These are phyloP conservation scores for Biancaea sappan DNA, from an alignment of 306 rosid genomes.

Conservation along the genomic window DNA sequence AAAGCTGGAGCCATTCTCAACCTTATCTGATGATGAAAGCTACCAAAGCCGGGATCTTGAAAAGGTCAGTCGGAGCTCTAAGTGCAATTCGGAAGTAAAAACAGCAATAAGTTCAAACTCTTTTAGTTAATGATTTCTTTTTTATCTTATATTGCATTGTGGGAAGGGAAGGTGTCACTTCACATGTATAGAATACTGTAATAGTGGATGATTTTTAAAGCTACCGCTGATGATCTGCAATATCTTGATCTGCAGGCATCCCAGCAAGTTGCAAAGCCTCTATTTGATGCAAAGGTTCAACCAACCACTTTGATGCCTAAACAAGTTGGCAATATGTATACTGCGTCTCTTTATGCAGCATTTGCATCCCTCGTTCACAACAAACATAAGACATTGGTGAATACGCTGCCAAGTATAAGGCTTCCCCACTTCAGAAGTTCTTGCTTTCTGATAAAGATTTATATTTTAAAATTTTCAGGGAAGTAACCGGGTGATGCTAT, in stretches of 20 bases:
- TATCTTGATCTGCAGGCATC: conserved; percentile 56
- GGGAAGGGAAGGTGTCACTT: background rate
- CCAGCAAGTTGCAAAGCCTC: conserved; percentile 89
- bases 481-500: conserved; percentile 73
- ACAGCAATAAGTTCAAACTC: conserved; percentile 8
- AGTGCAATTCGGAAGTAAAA: background rate
- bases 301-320: conserved; percentile 92
- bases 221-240: conserved; percentile 29
- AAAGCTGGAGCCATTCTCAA: conserved; percentile 74
- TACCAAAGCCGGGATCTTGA: conserved; percentile 97
- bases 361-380: conserved; percentile 89
- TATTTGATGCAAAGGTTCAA: conserved; percentile 83
- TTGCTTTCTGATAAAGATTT: conserved; percentile 34
- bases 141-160: background rate
- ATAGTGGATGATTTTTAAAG: conserved; percentile 15
- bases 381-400: conserved; percentile 74
- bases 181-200: background rate
- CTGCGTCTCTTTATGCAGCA: conserved; percentile 99
- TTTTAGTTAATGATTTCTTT: conserved; percentile 4
- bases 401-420: conserved; percentile 16
- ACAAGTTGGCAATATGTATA: conserved; percentile 98
- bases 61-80: conserved; percentile 59
- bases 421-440: background rate
- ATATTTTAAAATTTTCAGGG: conserved; percentile 53
- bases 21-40: conserved; percentile 81